phyloP scores from a whole-genome alignment of 768 basidiomycete species.

The Tephrocybe sp. region DNA sequence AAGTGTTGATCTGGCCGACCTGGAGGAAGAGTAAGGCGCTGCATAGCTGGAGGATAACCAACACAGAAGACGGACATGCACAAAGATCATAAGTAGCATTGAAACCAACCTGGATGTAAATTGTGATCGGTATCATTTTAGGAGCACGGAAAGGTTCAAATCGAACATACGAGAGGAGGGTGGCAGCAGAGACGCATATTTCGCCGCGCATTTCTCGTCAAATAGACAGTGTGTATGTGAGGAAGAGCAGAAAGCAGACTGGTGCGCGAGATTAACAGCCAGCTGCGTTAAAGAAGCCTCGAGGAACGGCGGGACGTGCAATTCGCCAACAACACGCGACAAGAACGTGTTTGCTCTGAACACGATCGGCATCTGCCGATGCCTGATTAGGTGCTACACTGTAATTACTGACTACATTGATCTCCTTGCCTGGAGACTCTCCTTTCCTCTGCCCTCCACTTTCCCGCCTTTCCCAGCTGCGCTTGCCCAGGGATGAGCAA shows the following conservation, averaged over 20 bases:
- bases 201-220: slow-evolving; percentile 62
- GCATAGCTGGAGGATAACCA: slow-evolving; percentile 15
- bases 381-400: slow-evolving; percentile 1
- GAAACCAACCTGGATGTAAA: slow-evolving; percentile 40
- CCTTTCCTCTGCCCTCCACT: slow-evolving; percentile 6
- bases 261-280: slow-evolving; percentile 17
- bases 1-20: slow-evolving; percentile 84
- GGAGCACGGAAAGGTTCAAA: slow-evolving; percentile 13
- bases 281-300: slow-evolving; percentile 20
- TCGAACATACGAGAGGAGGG: slow-evolving; percentile 65
- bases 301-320: slow-evolving; percentile 8
- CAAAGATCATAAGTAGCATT: slow-evolving; percentile 72
- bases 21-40: slow-evolving; percentile 31
- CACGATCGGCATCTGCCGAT: slow-evolving; percentile 19
- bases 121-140: slow-evolving; percentile 17
- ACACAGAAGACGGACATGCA: slow-evolving; percentile 57
- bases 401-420: background rate
- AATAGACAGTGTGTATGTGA: slow-evolving; percentile 16
- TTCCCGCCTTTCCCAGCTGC: slow-evolving; percentile 2
- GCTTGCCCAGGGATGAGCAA: slow-evolving; percentile 22
- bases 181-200: slow-evolving; percentile 70
- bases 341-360: slow-evolving; percentile 29
- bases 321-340: slow-evolving; percentile 20
- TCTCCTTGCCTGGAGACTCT: background rate
- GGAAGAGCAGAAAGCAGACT: slow-evolving; percentile 20